These are phyloP conservation scores for Harringtonia lauricola DNA, from an alignment of 2,329 filamentous ascomycete species.

Conservation along the genomic window DNA sequence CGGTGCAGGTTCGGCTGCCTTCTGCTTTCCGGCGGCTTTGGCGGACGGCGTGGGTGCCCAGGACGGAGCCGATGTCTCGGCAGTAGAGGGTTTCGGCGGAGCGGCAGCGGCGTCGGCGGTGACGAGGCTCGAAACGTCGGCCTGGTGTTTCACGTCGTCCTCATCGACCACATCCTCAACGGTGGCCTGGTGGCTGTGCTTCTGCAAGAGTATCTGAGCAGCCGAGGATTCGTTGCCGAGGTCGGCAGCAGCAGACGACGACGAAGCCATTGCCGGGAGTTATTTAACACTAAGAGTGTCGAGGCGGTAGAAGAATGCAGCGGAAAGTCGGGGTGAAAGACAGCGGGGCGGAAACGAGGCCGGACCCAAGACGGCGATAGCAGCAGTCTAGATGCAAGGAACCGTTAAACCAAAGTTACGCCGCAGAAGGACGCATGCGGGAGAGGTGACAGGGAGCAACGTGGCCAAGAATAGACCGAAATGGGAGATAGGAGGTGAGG, in stretches of 20 bases:
- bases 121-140: constrained; percentile 31
- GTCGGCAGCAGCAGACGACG: constrained; percentile 20
- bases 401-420: background rate
- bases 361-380: background rate
- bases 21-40: constrained; percentile 61
- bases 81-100: constrained; percentile 27
- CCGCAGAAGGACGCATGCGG: background rate
- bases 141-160: constrained; percentile 45
- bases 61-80: constrained; percentile 32
- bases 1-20: constrained; percentile 35
- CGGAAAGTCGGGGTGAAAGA: background rate
- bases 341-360: background rate
- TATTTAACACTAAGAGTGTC: background rate
- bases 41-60: constrained; percentile 41
- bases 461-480: too few relatives aligned
- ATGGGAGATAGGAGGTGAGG: too few relatives aligned
- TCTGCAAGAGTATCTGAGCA: constrained; percentile 52
- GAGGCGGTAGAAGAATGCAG: background rate
- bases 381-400: background rate
- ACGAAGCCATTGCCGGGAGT: constrained; percentile 13
- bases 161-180: constrained; percentile 78
- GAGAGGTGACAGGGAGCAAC: background rate
- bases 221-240: constrained; percentile 35
- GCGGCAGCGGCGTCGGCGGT: constrained; percentile 37
- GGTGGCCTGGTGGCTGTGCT: constrained; percentile 54